These are phyloP conservation scores for Hura crepitans DNA, from an alignment of 441 rosid genomes.

Conservation along the genomic window DNA sequence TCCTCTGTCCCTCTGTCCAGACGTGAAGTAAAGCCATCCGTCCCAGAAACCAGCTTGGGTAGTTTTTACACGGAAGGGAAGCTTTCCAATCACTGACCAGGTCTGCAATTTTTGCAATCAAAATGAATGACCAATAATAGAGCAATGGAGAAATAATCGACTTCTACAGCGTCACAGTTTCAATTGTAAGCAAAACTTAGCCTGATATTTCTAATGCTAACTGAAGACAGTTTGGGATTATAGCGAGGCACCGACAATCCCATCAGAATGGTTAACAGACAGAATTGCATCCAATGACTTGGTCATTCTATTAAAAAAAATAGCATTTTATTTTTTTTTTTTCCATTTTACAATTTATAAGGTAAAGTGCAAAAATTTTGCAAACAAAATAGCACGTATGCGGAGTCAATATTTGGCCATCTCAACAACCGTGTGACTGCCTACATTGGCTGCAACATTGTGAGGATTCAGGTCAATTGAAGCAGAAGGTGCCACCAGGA, in stretches of 20 bases:
- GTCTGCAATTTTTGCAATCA: slow-evolving; percentile 38
- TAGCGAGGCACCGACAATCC: too few species aligned
- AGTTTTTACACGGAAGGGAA: slow-evolving; percentile 77
- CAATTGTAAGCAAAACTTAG: neutral
- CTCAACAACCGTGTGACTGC: too few species aligned
- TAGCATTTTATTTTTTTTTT: too few species aligned
- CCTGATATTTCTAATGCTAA: too few species aligned
- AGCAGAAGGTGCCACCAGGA: neutral
- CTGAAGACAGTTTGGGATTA: too few species aligned
- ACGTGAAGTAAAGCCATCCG: slow-evolving; percentile 80
- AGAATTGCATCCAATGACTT: too few species aligned
- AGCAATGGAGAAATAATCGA: neutral
- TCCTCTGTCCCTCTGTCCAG: slow-evolving; percentile 90
- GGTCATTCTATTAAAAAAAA: too few species aligned
- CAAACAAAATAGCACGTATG: too few species aligned
- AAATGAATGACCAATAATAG: neutral
- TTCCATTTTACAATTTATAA: too few species aligned
- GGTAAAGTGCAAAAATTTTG: too few species aligned
- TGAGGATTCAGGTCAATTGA: neutral
- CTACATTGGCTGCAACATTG: neutral
- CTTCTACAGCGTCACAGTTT: neutral
- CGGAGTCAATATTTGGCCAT: too few species aligned
- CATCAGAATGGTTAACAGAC: too few species aligned
- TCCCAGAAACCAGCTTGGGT: slow-evolving; percentile 68
- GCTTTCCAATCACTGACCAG: slow-evolving; percentile 81